Evolutionary conservation across 495 filamentous ascomycete genomes (phyloP), one percentile per base, ranked within the genome.

Genomic region (Penicillium chermesinum): DNA sequence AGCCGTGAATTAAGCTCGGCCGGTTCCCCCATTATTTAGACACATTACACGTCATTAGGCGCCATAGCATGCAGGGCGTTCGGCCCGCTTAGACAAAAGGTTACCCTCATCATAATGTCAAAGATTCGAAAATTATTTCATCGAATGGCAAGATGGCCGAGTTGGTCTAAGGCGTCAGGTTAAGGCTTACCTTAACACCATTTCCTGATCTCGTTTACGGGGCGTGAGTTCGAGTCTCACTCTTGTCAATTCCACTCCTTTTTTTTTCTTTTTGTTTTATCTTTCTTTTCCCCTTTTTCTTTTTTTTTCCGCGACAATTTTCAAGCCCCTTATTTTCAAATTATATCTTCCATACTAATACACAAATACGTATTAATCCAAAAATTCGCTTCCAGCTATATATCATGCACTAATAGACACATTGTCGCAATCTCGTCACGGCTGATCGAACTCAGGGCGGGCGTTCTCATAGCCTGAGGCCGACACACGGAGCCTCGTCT

Each of bases 191-290:
- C 60, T 63, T 63, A 51, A 55, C 59, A 45, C 35, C 44, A 48
- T 59, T 55, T 62, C 59, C 59, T 62, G 59, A 54, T 62, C 59
- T 62, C 47, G 52, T 48, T 51, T 51, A 49, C 49, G 48, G 45
- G 62, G 62, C 63, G 62, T 64, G 63, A 54, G 63, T 66, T 66
- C 63, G 54, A 66, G 61, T 65, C 63, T 54, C 63, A 64, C 63
- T 62, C 61, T 65, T 64, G 52, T 64, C 63, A 55, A 37, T 16
- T n/a, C n/a, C n/a, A n/a, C n/a, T n/a, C n/a, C n/a, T n/a, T n/a
- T n/a, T n/a, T n/a, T n/a, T n/a, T n/a, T 44, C 40, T 48, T 55
- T 55, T 55, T 50, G 13, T 18, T 40, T 38, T 39, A 33, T 20
- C 33, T 39, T 16, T 25, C 1, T 7, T 20, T 19, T 34, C 14